A percentile compares a stretch with the other conserved stretches of the same genome.
Conservation (phyloP, 1,284 basidiomycete genomes). For the Hemileia vastatrix region DNA sequence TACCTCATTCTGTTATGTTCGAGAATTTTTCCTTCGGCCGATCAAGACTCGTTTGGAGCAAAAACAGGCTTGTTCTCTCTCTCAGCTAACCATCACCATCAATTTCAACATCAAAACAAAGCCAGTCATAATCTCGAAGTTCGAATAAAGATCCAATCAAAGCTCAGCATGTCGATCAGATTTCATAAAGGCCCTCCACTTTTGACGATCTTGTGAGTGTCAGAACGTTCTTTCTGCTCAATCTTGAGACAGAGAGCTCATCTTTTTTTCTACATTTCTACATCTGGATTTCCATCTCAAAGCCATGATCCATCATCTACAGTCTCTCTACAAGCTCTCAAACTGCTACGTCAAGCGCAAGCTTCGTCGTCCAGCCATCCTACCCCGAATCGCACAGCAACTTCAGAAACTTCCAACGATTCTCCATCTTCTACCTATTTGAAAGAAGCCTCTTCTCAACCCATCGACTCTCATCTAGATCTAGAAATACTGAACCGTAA, state of each 20-base stretch:
- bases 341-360: not conserved
- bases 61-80: no score
- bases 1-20: no score
- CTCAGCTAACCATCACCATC: no score
- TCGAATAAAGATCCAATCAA: no score
- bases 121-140: no score
- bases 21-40: no score
- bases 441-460: not conserved
- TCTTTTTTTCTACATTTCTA: not conserved
- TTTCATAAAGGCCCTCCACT: no score
- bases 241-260: not conserved
- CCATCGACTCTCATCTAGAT: not conserved
- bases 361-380: not conserved
- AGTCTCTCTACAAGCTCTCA: not conserved
- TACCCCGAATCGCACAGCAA: no score
- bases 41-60: no score
- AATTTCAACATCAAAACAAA: no score
- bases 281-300: not conserved
- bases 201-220: not conserved
- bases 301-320: not conserved
- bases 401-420: not conserved
- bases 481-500: not conserved
- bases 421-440: not conserved
- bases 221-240: not conserved
- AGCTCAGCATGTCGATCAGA: no score